phyloP scores from a whole-genome alignment of 345 rosid genomes.

The Dipteronia dyeriana region DNA sequence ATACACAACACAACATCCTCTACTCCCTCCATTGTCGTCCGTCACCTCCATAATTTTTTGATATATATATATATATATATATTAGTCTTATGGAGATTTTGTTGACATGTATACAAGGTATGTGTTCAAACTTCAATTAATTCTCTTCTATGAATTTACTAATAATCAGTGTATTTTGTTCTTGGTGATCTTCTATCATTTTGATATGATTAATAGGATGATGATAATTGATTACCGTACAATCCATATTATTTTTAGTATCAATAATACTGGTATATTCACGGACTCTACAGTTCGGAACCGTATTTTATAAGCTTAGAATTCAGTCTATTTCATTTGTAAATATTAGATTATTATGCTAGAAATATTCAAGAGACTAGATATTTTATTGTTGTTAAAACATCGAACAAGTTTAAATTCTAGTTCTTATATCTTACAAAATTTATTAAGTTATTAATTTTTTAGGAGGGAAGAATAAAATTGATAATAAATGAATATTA shows the following conservation, averaged over 20 bases:
- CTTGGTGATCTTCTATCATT: neutral
- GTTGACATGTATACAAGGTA: conserved; percentile 21
- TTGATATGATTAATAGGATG: too few relatives aligned
- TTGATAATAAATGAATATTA: neutral
- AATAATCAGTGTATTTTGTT: too few relatives aligned
- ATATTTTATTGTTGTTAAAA: too few relatives aligned
- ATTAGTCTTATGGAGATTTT: neutral
- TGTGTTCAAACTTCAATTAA: neutral
- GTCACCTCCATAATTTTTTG: conserved; percentile 4
- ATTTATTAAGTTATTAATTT: too few relatives aligned
- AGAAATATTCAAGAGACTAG: neutral
- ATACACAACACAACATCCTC: neutral
- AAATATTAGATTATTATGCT: too few relatives aligned
- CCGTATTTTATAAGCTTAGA: too few relatives aligned
- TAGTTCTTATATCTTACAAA: too few relatives aligned
- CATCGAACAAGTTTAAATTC: neutral
- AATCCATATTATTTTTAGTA: too few relatives aligned
- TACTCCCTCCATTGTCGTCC: neutral
- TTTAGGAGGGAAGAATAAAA: neutral
- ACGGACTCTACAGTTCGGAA: too few relatives aligned
- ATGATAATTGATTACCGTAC: too few relatives aligned
- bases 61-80: neutral
- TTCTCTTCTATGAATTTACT: neutral
- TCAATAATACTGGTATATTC: too few relatives aligned
- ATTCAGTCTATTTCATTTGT: too few relatives aligned